Conservation (phyloP, 805 yeast species). For the Saccharomyces kudriavzevii region DNA sequence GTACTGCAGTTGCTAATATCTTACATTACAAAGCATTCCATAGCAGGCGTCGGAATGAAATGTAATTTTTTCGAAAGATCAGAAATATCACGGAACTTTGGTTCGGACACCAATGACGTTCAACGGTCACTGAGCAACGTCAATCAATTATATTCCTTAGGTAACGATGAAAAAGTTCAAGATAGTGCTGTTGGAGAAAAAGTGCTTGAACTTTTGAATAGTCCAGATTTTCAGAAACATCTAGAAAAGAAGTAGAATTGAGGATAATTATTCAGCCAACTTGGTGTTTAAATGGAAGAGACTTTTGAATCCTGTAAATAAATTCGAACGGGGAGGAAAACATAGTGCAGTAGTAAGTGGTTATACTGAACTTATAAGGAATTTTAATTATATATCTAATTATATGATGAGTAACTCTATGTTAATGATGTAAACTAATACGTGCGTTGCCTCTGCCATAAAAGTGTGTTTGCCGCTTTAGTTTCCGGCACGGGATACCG, state of each 20-base stretch:
- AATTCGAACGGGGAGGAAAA: background rate
- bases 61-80: constrained; percentile 57
- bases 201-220: constrained; percentile 62
- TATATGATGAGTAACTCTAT: background rate
- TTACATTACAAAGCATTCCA: constrained; percentile 64
- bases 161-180: background rate
- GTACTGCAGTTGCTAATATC: constrained; percentile 76
- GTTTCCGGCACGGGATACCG: background rate
- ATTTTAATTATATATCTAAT: background rate
- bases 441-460: background rate
- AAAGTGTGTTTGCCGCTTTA: background rate
- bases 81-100: constrained; percentile 33
- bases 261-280: background rate
- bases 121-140: background rate
- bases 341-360: background rate
- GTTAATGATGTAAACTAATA: background rate
- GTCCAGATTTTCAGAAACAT: constrained; percentile 61
- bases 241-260: constrained; percentile 10
- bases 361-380: background rate
- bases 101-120: background rate
- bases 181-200: constrained; percentile 32
- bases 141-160: background rate
- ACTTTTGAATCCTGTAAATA: background rate
- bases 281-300: background rate
- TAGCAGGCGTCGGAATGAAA: constrained; percentile 76